phyloP scores from a whole-genome alignment of 768 basidiomycete genomes.

The Amanita jacksonii region DNA sequence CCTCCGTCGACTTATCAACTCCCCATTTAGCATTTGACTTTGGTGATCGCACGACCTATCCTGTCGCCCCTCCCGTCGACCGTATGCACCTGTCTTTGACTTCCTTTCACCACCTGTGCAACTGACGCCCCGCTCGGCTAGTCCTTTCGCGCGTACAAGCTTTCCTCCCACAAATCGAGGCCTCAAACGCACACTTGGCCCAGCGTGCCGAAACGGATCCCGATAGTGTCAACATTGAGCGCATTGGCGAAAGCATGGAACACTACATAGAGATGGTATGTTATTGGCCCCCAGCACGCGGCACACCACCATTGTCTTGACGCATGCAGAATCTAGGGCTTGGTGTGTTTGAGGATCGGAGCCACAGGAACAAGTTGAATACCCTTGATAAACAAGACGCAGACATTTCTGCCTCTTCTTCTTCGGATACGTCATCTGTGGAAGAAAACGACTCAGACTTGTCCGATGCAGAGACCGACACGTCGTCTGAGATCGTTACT shows the following conservation, averaged over 20 bases:
- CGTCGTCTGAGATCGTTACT: slow-evolving; percentile 28
- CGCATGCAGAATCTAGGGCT: slow-evolving; percentile 52
- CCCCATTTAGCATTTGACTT: slow-evolving; percentile 24
- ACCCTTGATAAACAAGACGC: slow-evolving; percentile 16
- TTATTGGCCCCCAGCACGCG: neutral
- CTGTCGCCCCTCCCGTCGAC: slow-evolving; percentile 35
- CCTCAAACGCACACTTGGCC: slow-evolving; percentile 48
- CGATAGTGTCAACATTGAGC: slow-evolving; percentile 60
- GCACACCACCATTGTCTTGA: slow-evolving; percentile 3
- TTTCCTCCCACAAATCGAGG: slow-evolving; percentile 59
- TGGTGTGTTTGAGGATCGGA: slow-evolving; percentile 45
- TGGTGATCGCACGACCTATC: slow-evolving; percentile 25
- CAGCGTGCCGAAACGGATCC: slow-evolving; percentile 39
- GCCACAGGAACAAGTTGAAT: slow-evolving; percentile 14
- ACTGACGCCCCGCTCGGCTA: slow-evolving; percentile 16
- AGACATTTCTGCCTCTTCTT: slow-evolving; percentile 18
- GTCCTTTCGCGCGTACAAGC: slow-evolving; percentile 58
- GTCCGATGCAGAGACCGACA: slow-evolving; percentile 13
- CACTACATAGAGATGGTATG: slow-evolving; percentile 61
- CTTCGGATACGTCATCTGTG: slow-evolving; percentile 3
- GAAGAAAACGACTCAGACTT: slow-evolving; percentile 24
- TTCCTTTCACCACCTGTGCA: slow-evolving; percentile 9
- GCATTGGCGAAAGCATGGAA: slow-evolving; percentile 36
- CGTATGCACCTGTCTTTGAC: too few species aligned
- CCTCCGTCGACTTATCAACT: slow-evolving; percentile 15